phyloP scores from a whole-genome alignment of 352 stramenopile genomes.

The Globisporangium sylvaticum region DNA sequence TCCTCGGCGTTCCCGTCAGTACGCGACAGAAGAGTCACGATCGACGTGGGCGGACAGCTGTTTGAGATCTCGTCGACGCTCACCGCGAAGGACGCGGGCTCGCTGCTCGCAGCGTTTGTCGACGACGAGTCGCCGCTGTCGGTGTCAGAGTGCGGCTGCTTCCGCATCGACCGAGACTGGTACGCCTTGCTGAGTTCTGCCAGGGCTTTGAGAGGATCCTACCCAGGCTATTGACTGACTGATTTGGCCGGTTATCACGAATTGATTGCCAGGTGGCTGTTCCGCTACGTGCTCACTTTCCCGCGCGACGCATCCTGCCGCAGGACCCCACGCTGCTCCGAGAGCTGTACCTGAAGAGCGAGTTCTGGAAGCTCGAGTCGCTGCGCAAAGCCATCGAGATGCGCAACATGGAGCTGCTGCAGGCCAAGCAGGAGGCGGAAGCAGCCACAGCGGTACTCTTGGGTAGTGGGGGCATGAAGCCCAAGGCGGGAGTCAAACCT shows the following conservation, averaged over 20 bases:
- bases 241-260: neutral
- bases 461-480: neutral
- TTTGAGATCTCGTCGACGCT: slow-evolving; percentile 62
- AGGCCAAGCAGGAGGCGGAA: slow-evolving; percentile 30
- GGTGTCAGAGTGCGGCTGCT: slow-evolving; percentile 58
- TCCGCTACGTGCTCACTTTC: slow-evolving; percentile 76
- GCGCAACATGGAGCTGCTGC: slow-evolving; percentile 61
- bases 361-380: slow-evolving; percentile 82
- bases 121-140: slow-evolving; percentile 59
- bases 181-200: slow-evolving; percentile 1
- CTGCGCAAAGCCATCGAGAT: slow-evolving; percentile 71
- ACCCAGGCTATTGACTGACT: neutral
- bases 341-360: slow-evolving; percentile 70
- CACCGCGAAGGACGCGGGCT: slow-evolving; percentile 49
- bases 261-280: slow-evolving; percentile 41
- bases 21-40: slow-evolving; percentile 42
- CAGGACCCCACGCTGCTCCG: slow-evolving; percentile 62
- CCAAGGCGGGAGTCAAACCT: slow-evolving; percentile 3
- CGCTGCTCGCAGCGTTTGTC: slow-evolving; percentile 63
- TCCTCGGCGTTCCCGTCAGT: slow-evolving; percentile 38
- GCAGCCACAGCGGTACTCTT: slow-evolving; percentile 15
- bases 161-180: slow-evolving; percentile 74
- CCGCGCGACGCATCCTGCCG: slow-evolving; percentile 67
- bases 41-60: slow-evolving; percentile 67
- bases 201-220: neutral